These are phyloP conservation scores for Dichomitus squalens DNA, from an alignment of 1,284 basidiomycete species.

Conservation along the genomic window DNA sequence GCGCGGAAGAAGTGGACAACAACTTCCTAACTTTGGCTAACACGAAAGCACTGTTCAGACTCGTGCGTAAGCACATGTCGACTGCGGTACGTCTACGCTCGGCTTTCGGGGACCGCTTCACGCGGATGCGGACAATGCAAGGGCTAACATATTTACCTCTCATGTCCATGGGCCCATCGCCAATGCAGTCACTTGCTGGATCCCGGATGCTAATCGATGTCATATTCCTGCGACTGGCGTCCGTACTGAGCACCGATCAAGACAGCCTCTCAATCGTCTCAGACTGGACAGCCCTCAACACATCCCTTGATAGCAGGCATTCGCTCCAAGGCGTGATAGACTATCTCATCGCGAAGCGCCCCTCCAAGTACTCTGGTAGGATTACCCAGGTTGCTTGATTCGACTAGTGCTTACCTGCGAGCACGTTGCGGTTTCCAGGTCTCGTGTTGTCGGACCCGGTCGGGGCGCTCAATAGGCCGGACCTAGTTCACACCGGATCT, in stretches of 20 bases:
- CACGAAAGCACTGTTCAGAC: constrained; percentile 12
- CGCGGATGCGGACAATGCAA: not conserved
- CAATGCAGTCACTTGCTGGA: constrained; percentile 4
- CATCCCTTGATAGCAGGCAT: not conserved
- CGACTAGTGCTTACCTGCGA: not conserved
- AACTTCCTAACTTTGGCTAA: constrained; percentile 12
- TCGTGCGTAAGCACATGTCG: constrained; percentile 16
- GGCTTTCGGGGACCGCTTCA: not conserved
- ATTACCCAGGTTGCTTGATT: not conserved
- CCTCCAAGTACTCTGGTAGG: constrained; percentile 11
- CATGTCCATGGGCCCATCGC: not conserved
- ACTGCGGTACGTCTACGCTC: constrained; percentile 5
- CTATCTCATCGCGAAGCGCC: constrained; percentile 12
- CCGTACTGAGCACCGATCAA: constrained; percentile 6
- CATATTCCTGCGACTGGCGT: constrained; percentile 12
- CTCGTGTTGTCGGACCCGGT: constrained; percentile 14
- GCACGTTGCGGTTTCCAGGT: not conserved
- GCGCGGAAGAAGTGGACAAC: constrained; percentile 4
- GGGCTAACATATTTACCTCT: too few relatives aligned
- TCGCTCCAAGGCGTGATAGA: constrained; percentile 12
- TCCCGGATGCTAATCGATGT: constrained; percentile 17
- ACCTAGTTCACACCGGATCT: constrained; percentile 8
- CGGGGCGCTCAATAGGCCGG: constrained; percentile 14
- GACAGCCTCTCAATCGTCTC: constrained; percentile 9
- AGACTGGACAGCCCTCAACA: constrained; percentile 11